Conservation (phyloP, 2,329 filamentous ascomycete species). For the Claviceps quebecensis region DNA sequence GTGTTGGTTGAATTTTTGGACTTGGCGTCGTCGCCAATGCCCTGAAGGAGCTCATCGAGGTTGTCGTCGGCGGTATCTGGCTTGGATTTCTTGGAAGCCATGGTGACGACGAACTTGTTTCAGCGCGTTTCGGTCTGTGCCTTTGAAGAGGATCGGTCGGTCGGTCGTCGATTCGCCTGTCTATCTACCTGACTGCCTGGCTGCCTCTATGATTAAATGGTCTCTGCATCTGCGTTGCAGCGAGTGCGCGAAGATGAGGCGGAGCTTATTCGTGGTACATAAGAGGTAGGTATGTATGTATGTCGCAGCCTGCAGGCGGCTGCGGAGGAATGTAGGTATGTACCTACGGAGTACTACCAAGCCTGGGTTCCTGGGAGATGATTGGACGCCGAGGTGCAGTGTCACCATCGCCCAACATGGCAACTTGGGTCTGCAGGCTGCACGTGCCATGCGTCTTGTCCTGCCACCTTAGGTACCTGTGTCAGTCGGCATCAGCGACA, state of each 20-base stretch:
- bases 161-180: not conserved
- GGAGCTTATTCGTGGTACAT: not conserved
- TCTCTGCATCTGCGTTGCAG: not conserved
- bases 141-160: slow-evolving; percentile 29
- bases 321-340: not conserved
- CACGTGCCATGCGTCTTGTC: too few relatives aligned
- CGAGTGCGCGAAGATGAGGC: not conserved
- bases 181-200: not conserved
- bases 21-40: slow-evolving; percentile 39
- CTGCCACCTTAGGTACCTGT: too few relatives aligned
- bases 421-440: too few relatives aligned
- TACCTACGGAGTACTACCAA: too few relatives aligned
- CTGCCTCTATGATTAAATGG: not conserved
- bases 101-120: slow-evolving; percentile 21
- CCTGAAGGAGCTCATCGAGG: slow-evolving; percentile 51
- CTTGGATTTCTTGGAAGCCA: slow-evolving; percentile 49
- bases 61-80: slow-evolving; percentile 44
- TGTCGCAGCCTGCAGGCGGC: not conserved
- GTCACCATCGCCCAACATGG: too few relatives aligned
- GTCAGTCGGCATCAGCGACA: too few relatives aligned
- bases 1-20: slow-evolving; percentile 31
- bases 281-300: not conserved
- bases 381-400: not conserved
- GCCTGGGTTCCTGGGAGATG: not conserved
- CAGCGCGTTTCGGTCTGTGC: slow-evolving; percentile 45